Evolutionary conservation across 1,139 yeast species (phyloP), one percentile per base, ranked within the genome.

Genomic region (Candida neerlandica): DNA sequence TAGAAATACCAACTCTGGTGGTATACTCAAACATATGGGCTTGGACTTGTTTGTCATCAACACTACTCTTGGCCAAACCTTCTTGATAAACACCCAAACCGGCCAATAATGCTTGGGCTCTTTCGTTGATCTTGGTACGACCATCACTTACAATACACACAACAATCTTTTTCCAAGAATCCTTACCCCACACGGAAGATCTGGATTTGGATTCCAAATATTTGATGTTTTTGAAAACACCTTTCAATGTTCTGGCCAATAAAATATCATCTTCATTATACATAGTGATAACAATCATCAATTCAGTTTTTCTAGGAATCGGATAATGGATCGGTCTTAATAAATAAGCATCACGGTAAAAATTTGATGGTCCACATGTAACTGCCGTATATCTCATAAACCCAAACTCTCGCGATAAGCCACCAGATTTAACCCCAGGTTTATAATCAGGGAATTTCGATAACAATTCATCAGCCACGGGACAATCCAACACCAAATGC

Each of bases 321-420:
- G 78, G 78, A 56, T 75, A 76, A 58, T 75, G 80, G 14, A 73
- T 71, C 1, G 78, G 80, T 51, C 81, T 64, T 51, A 76, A 65
- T 47, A 74, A 72, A 58, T 73, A 76, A 1, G 78, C 78, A 52
- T 75, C 78, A 39, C 75, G 64, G 53, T 69, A 69, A 56, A 75
- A 76, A 55, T 76, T 75, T 6, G 78, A 73, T 14, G 81, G 81
- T 0, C 80, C 81, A 63, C 80, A 76, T 1, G 80, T 76, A 7
- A 75, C 79, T 11, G 80, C 80, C 1, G 80, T 73, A 58, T 76
- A 76, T 63, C 81, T 66, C 80, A 76, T 75, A 57, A 73, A 75
- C 16, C 78, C 70, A 55, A 76, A 75, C 54, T 76, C 81, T 62
- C 80, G 63, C 10, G 75, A 65, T 47, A 75, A 65, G 1, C 78